Conservation (phyloP, 148 eudicot species). For the Rhododendron griersonianum region DNA sequence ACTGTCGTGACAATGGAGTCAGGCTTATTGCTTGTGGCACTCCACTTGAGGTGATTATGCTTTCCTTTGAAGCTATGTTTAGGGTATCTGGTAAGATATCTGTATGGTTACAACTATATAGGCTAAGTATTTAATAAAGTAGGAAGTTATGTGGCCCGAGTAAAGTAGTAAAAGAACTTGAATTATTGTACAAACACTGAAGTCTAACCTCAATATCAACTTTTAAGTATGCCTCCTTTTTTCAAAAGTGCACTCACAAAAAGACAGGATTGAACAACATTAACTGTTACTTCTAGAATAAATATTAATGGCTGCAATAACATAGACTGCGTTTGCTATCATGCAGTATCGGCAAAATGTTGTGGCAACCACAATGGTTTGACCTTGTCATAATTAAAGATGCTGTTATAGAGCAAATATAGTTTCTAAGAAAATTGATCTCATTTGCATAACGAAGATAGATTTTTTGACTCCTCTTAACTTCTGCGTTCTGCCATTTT, state of each 20-base stretch:
- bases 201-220: neutral
- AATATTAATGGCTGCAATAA: neutral
- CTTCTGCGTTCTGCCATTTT: neutral
- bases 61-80: neutral
- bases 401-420: neutral
- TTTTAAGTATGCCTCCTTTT: neutral
- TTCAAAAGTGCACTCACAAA: neutral
- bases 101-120: neutral
- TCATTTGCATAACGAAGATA: neutral
- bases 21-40: constrained; percentile 85
- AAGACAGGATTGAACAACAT: neutral
- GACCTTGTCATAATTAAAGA: neutral
- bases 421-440: neutral
- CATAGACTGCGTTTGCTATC: neutral
- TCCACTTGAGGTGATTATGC: constrained; percentile 73
- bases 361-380: neutral
- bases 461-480: neutral
- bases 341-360: neutral
- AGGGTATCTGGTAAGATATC: neutral
- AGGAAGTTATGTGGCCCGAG: neutral
- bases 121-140: neutral
- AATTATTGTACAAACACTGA: neutral
- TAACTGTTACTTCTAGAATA: neutral
- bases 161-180: neutral
- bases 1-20: constrained; percentile 74